phyloP scores from a whole-genome alignment of 139 green algal species.

The Pseudopediastrum boryanum region DNA sequence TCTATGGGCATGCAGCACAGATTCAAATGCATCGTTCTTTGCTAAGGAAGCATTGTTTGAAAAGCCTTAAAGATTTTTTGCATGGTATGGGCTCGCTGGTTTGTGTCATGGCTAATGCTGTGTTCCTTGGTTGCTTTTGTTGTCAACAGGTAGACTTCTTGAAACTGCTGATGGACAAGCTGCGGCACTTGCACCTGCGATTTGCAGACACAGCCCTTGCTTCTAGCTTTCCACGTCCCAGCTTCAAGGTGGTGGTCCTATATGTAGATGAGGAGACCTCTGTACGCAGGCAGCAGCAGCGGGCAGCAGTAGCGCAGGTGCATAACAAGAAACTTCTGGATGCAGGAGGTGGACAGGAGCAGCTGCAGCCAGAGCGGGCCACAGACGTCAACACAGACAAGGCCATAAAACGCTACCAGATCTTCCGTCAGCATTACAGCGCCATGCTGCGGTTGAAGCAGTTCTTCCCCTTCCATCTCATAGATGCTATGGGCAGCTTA shows the following conservation, averaged over 20 bases:
- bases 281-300: slow-evolving; percentile 80
- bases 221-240: slow-evolving; percentile 54
- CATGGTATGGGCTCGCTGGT: no score
- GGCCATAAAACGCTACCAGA: slow-evolving; percentile 61
- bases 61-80: no score
- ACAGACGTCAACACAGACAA: slow-evolving; percentile 72
- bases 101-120: no score
- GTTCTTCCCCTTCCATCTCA: slow-evolving; percentile 91
- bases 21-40: no score
- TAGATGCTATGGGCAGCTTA: slow-evolving; percentile 89
- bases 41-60: no score
- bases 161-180: slow-evolving; percentile 91
- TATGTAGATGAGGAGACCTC: slow-evolving; percentile 93
- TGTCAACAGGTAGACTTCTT: slow-evolving; percentile 70
- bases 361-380: slow-evolving; percentile 50
- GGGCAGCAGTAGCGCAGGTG: slow-evolving; percentile 63
- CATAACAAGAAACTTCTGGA: slow-evolving; percentile 83
- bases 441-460: slow-evolving; percentile 74
- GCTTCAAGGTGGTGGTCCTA: slow-evolving; percentile 85
- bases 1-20: no score
- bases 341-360: slow-evolving; percentile 63
- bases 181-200: slow-evolving; percentile 59
- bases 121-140: no score
- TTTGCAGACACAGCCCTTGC: slow-evolving; percentile 51
- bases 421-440: slow-evolving; percentile 55